Evolutionary conservation across 495 filamentous ascomycete species (phyloP), one percentile per base, ranked within the genome.

Genomic region (Cercophora newfieldiana): DNA sequence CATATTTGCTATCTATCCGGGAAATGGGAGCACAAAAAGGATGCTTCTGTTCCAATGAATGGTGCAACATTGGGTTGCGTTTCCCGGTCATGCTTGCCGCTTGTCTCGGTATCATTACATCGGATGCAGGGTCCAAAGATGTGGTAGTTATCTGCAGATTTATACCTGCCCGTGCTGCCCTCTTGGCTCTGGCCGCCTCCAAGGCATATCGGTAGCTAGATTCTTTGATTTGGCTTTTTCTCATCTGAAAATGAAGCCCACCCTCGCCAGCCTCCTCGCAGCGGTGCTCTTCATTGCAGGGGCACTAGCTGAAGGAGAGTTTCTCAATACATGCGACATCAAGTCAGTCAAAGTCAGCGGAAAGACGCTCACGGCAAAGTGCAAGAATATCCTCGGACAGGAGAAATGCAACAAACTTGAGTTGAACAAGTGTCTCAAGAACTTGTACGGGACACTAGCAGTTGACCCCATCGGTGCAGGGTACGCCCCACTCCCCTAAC

Each of bases 351-450:
- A 68, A 19, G 50, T 73, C 59, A 37, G 18, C n/a, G 69, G 69
- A n/a, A 64, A 54, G 56, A 68, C 61, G 10, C 65, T 73, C 14
- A 67, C 62, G 7, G 69, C 71, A 18, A 71, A 63, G 55, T 73
- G 71, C 67, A 55, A 28, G 16, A 69, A 71, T 57, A 73, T 71
- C 19, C 49, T 56, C 21, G 69, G 69, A 1, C 48, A 61, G 7
- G 33, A 47, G 28, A 64, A 54, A 26, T 73, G 71, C 56, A 66
- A 64, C 63, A 71, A 60, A 56, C 51, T 73, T 7, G 65, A 73
- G 26, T 65, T 73, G 18, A 71, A 68, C 71, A 59, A 58, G n/a
- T 73, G 71, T 28, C 26, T 73, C 37, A 71, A 68, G 60, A 73
- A 73, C 65, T 62, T 10, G 18, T 69, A 64, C 22, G 71, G 71